Percentiles rank a stretch among this genome's conserved stretches.
These are phyloP conservation scores for Saccharomycopsis hybrid DNA, from an alignment of 1,139 yeast genomes.

Conservation along the genomic window DNA sequence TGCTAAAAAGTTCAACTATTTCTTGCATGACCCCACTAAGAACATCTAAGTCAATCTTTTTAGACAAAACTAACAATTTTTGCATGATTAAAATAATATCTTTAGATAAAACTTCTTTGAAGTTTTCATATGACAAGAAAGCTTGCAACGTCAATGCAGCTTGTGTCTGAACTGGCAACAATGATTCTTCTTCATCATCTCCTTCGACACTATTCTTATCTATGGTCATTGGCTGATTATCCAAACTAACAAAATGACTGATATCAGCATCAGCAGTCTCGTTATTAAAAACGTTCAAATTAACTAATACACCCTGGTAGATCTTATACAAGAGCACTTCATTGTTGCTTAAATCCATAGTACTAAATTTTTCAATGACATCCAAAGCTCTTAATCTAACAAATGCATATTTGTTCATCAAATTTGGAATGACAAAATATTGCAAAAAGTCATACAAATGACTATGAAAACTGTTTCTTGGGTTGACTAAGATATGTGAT, in stretches of 20 bases:
- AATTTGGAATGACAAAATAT: constrained; percentile 64
- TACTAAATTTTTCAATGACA: constrained; percentile 64
- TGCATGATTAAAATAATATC: constrained; percentile 82
- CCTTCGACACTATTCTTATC: constrained; percentile 27
- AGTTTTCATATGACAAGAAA: constrained; percentile 50
- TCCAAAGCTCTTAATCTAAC: constrained; percentile 83
- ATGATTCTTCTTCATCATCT: constrained; percentile 36
- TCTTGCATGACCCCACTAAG: constrained; percentile 92
- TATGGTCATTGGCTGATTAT: background rate
- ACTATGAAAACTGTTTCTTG: constrained; percentile 50
- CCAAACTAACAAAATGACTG: constrained; percentile 7
- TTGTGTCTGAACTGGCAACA: constrained; percentile 75
- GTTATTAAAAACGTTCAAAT: constrained; percentile 35
- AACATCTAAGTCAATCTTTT: constrained; percentile 81
- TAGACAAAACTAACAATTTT: constrained; percentile 64
- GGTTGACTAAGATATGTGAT: constrained; percentile 47
- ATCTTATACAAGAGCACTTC: constrained; percentile 28
- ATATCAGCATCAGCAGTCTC: background rate
- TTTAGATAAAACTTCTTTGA: constrained; percentile 59
- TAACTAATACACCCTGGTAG: constrained; percentile 60
- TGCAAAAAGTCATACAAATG: constrained; percentile 63
- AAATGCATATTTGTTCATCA: constrained; percentile 60
- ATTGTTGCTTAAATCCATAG: constrained; percentile 45
- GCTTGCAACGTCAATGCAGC: constrained; percentile 85
- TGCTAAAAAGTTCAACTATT: constrained; percentile 82